Conservation (phyloP, 2,329 filamentous ascomycete species). For the Botrytis fabae region DNA sequence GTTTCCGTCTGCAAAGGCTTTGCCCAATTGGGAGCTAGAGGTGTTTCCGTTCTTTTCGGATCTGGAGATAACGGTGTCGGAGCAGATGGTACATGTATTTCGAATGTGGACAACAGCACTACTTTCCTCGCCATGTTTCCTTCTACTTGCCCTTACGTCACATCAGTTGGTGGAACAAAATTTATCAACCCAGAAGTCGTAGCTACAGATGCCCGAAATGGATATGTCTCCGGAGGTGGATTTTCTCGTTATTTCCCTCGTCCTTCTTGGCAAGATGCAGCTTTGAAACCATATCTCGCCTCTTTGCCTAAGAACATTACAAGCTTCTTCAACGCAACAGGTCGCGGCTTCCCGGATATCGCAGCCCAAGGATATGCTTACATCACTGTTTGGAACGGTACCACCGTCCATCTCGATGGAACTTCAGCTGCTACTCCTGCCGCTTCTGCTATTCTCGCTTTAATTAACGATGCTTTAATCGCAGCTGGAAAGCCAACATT, state of each 20-base stretch:
- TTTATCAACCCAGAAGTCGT: constrained; percentile 43
- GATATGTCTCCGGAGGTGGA: constrained; percentile 47
- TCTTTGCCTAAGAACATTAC: constrained; percentile 47
- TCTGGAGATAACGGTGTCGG: constrained; percentile 54
- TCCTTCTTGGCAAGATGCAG: constrained; percentile 48
- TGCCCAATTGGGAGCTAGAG: constrained; percentile 53
- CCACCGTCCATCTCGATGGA: constrained; percentile 46
- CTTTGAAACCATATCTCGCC: constrained; percentile 45
- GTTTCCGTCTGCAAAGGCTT: constrained; percentile 53
- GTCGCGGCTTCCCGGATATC: constrained; percentile 53
- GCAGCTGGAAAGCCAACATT: constrained; percentile 48
- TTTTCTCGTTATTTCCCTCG: constrained; percentile 53
- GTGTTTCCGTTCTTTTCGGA: constrained; percentile 52
- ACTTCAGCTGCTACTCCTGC: constrained; percentile 57
- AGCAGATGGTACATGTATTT: constrained; percentile 41
- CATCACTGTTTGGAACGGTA: constrained; percentile 42
- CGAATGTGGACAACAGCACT: constrained; percentile 58
- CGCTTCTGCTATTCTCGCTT: constrained; percentile 55
- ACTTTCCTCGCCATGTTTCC: constrained; percentile 63
- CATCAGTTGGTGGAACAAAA: constrained; percentile 55
- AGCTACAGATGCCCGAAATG: constrained; percentile 39
- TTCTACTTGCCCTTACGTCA: constrained; percentile 65
- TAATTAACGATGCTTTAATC: constrained; percentile 64
- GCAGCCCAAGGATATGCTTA: constrained; percentile 60
- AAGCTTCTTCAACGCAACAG: constrained; percentile 46